Percentiles rank a stretch among this genome's conserved stretches.
phyloP scores from a whole-genome alignment of 139 green algal genomes.

The Spirogloea muscicola region DNA sequence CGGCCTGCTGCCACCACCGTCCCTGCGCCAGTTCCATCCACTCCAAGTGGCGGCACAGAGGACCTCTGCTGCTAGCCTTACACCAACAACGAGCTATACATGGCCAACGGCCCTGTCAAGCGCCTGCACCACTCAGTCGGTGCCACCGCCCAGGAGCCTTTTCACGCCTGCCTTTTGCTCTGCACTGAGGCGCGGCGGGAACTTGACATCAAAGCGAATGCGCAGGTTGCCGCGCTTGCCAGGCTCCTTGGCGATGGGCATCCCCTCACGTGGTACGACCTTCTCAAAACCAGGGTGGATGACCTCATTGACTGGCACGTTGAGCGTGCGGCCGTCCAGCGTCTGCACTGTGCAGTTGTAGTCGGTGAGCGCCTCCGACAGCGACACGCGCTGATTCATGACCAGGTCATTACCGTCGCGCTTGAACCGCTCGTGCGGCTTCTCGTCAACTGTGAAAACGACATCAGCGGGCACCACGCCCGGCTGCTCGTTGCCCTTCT shows the following conservation, averaged over 20 bases:
- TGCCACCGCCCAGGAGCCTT: too few relatives aligned
- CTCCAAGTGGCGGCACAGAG: too few relatives aligned
- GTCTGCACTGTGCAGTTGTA: slow-evolving; percentile 39
- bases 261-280: slow-evolving; percentile 47
- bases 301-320: slow-evolving; percentile 43
- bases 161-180: slow-evolving; percentile 41
- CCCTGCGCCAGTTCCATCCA: too few relatives aligned
- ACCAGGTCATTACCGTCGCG: slow-evolving; percentile 84
- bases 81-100: too few relatives aligned
- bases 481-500: slow-evolving; percentile 79
- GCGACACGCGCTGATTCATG: slow-evolving; percentile 39
- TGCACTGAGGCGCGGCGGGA: slow-evolving; percentile 27
- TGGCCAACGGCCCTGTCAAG: slow-evolving; percentile 22
- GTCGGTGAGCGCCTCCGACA: slow-evolving; percentile 33
- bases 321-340: slow-evolving; percentile 39
- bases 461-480: slow-evolving; percentile 77
- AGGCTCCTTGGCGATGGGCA: slow-evolving; percentile 52
- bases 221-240: slow-evolving; percentile 46
- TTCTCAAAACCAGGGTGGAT: slow-evolving; percentile 49
- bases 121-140: too few relatives aligned
- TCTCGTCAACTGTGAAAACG: slow-evolving; percentile 86
- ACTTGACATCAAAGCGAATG: slow-evolving; percentile 52
- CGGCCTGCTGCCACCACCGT: too few relatives aligned
- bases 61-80: too few relatives aligned
- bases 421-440: slow-evolving; percentile 76